Evolutionary conservation across 345 rosid genomes (phyloP), one percentile per base, ranked within the genome.

Genomic region (Populus pruinosa): DNA sequence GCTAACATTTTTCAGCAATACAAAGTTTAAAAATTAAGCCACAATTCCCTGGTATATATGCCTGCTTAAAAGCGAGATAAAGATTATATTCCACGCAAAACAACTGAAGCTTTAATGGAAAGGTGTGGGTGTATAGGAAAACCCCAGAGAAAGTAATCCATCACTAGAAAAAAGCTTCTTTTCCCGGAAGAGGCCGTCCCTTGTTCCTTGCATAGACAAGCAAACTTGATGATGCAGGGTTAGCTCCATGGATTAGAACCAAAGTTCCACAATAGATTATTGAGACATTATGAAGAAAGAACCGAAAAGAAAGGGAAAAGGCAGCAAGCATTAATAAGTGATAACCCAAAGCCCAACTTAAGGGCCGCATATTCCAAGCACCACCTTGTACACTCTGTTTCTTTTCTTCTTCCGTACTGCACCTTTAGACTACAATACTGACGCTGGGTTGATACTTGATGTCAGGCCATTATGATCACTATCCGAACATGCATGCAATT

Each of bases 211-310:
- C 43, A 74, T 23, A 27, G 29, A 73, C 36, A 73, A 18, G 53
- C 55, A 73, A 20, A 63, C 77, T 74, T 63, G 59, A 63, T 41
- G 56, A 63, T 62, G 56, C 77, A 43, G 27, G 31, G 77, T 43
- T 43, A 74, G 61, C 59, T 63, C 56, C n/a, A 59, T 7, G 14
- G 21, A 56, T 9, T 1, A 56, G n/a, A n/a, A 9, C 23, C 63
- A 9, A 56, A 56, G 23, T 56, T n/a, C 29, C 63, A 56, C 63
- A 10, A 9, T n/a, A 56, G 63, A 56, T 21, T 8, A 56, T 2
- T 9, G 29, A n/a, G 13, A 56, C 3, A n/a, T 56, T 23, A n/a
- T 47, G 50, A 47, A 14, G 11, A 47, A 13, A 2, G 1, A 41
- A 0, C 44, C 44, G 12, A 20, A 53, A 20, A 53, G 9, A 53